Percentiles rank a stretch among this genome's conserved stretches.
phyloP scores from a whole-genome alignment of 192 early-diverging fungal genomes.

The Coemansia sp. region DNA sequence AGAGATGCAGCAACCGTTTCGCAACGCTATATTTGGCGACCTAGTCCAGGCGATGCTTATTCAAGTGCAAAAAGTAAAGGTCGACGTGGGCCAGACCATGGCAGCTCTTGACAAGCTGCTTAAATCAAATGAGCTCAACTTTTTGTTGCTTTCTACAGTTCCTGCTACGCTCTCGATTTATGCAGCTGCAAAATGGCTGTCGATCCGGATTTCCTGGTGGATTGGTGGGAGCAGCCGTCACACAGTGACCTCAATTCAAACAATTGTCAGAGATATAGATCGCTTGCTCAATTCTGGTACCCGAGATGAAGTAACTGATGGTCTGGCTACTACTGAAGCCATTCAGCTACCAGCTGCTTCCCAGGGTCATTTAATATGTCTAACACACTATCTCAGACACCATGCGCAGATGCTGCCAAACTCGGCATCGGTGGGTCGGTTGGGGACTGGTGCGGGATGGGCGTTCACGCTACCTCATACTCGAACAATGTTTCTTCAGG shows the following conservation, averaged over 20 bases:
- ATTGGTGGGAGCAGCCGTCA: slow-evolving; percentile 38
- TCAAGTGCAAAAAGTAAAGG: slow-evolving; percentile 92
- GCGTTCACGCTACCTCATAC: slow-evolving; percentile 52
- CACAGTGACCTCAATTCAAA: slow-evolving; percentile 53
- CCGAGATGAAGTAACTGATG: slow-evolving; percentile 8
- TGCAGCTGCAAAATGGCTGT: slow-evolving; percentile 43
- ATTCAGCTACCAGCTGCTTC: slow-evolving; percentile 9
- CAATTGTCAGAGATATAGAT: slow-evolving; percentile 60
- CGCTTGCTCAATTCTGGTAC: slow-evolving; percentile 54
- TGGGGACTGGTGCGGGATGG: slow-evolving; percentile 22
- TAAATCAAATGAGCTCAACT: slow-evolving; percentile 93
- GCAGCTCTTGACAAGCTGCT: slow-evolving; percentile 88
- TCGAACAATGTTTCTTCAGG: slow-evolving; percentile 69
- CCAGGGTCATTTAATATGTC: slow-evolving; percentile 43
- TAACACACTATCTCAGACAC: slow-evolving; percentile 62
- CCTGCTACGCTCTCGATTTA: slow-evolving; percentile 68
- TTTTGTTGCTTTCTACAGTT: slow-evolving; percentile 80
- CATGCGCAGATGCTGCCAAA: slow-evolving; percentile 48
- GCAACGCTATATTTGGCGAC: slow-evolving; percentile 59
- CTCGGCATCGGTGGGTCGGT: slow-evolving; percentile 17
- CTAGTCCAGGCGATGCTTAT: slow-evolving; percentile 72
- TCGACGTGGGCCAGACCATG: slow-evolving; percentile 90
- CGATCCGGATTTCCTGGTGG: slow-evolving; percentile 41
- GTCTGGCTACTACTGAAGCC: not conserved
- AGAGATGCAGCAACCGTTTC: slow-evolving; percentile 61